A percentile compares a stretch with the other conserved stretches of the same genome.
Evolutionary conservation across 352 stramenopile genomes (phyloP).

Genomic region (Globisporangium paddicum): DNA sequence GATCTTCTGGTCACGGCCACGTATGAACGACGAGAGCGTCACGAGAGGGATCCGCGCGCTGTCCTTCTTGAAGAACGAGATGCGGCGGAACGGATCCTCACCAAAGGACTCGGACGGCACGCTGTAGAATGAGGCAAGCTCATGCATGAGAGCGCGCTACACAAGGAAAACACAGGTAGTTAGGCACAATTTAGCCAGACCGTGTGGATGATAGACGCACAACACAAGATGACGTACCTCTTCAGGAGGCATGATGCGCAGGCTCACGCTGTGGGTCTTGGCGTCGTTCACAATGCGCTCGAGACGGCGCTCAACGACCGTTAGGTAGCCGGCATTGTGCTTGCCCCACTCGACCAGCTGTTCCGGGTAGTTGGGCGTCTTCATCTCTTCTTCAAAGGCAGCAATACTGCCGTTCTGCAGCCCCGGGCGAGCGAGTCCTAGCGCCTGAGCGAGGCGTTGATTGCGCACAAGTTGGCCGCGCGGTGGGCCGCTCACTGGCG

Average conservation of each 20-base stretch:
- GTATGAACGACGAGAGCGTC: conserved; percentile 53
- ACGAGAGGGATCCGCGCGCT: conserved; percentile 40
- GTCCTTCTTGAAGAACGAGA: conserved; percentile 77
- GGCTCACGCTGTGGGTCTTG: conserved; percentile 66
- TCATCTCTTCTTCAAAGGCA: conserved; percentile 75
- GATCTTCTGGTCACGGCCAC: conserved; percentile 22
- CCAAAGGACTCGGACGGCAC: conserved; percentile 76
- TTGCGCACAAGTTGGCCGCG: conserved; percentile 60
- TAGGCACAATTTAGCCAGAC: background rate
- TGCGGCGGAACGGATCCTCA: conserved; percentile 57
- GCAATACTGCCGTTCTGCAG: conserved; percentile 27
- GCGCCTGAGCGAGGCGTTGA: conserved; percentile 54
- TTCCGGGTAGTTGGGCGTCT: conserved; percentile 55
- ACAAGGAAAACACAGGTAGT: conserved; percentile 5
- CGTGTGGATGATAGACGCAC: background rate
- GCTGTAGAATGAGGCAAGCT: conserved; percentile 58
- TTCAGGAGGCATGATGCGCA: conserved; percentile 67
- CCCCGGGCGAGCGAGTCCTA: conserved; percentile 46
- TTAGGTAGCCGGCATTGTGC: conserved; percentile 59
- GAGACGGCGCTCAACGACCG: conserved; percentile 67
- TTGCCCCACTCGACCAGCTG: conserved; percentile 72
- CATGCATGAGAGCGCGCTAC: conserved; percentile 65
- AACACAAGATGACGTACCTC: conserved; percentile 24
- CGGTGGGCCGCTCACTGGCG: conserved; percentile 23
- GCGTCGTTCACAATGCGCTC: conserved; percentile 66